Base-by-base conservation (phyloP, 257 asterid genomes). In the Cynanchum wilfordii region DNA sequence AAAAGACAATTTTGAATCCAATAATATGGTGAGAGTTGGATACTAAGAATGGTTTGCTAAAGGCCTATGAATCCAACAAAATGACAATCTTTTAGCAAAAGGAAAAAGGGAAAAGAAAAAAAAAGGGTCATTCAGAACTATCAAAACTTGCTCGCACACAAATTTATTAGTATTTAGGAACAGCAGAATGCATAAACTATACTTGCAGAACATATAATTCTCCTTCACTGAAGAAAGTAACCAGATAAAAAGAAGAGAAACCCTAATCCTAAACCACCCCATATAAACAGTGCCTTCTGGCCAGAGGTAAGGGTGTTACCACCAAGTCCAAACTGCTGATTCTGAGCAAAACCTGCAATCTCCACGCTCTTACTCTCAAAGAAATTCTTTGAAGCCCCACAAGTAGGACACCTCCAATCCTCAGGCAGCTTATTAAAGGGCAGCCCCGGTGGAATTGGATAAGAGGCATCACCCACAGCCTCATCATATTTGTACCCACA, bases 301-400 rank as follows among this genome's bases (percentile, higher is more conserved):
- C 93, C 98, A 74, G 97, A 88, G 69, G 97, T 91, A 16, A 94
- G 91, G 62, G 98, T 22, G 72, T 94, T 94, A 56, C 88, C 97
- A 52, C 98, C 98, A 30, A 94, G 77, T n/a, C 98, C 98, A 77
- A 82, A 94, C 87, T 94, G 97, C 86, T 94, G 99, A 74, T 94
- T 94, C 92, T 91, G 81, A 29, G 94, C 97, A 69, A 94, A 94
- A 2, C 97, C 97, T 17, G 99, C 99, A 66, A 94, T 86, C 81
- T 91, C 97, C 86, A 88, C 83, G 63, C 93, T 88, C 92, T 91
- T 94, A 55, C 88, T 94, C 86, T 79, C 84, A 79, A 94, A 94
- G 84, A 94, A 94, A 60, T 78, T 89, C 90, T 86, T 87, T 12
- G 99, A 84, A 16, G 97, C 99, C 29, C 99, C 99, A 71, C 97